phyloP scores from a whole-genome alignment of 352 stramenopile genomes.

The Pythium oligandrum region DNA sequence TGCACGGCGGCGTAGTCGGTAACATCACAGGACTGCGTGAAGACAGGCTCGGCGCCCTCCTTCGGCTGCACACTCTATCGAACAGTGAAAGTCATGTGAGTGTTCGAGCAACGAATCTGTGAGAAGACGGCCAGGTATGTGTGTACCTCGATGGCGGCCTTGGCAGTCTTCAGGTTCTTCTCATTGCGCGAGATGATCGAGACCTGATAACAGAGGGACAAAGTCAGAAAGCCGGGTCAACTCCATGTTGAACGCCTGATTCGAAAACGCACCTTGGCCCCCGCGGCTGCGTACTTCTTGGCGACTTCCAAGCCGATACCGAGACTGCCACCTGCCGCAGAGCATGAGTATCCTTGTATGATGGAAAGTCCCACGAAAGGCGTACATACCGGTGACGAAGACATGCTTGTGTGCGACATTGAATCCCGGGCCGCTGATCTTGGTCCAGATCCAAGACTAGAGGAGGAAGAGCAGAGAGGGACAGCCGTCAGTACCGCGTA shows the following conservation, averaged over 20 bases:
- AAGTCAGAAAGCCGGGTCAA: too few relatives aligned
- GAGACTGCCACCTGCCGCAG: constrained; percentile 23
- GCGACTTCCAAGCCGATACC: constrained; percentile 39
- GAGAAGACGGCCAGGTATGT: too few relatives aligned
- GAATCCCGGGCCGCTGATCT: constrained; percentile 52
- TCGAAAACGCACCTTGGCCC: constrained; percentile 22
- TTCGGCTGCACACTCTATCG: constrained; percentile 7
- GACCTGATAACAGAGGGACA: too few relatives aligned
- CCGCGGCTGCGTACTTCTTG: constrained; percentile 35
- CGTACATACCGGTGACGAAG: constrained; percentile 36
- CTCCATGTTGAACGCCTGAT: too few relatives aligned
- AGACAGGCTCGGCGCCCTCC: constrained; percentile 18
- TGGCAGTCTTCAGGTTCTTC: constrained; percentile 27
- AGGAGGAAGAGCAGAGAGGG: background rate
- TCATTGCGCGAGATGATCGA: constrained; percentile 32
- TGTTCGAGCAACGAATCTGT: too few relatives aligned
- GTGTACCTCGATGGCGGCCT: constrained; percentile 25
- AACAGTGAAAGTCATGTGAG: background rate
- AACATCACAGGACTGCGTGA: constrained; percentile 43
- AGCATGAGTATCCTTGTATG: too few relatives aligned
- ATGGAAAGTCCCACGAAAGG: too few relatives aligned
- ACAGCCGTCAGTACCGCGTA: background rate
- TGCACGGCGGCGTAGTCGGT: constrained; percentile 31
- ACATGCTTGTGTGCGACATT: constrained; percentile 67
- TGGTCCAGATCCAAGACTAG: constrained; percentile 53